Conservation (phyloP, 805 yeast species). For the Wickerhamia fluorescens region DNA sequence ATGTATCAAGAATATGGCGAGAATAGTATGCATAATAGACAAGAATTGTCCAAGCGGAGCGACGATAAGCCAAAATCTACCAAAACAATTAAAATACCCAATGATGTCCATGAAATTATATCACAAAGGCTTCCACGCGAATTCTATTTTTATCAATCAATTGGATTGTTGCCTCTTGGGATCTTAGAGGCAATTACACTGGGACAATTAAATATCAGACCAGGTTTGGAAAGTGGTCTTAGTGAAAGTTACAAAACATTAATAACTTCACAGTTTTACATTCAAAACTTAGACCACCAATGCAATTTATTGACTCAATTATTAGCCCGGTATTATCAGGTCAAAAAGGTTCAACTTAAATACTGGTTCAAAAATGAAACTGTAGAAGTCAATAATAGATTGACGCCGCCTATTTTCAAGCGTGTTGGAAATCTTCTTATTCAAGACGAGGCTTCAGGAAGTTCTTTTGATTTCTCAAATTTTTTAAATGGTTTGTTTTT, state of each 20-base stretch:
- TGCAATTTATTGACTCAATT: slow-evolving; percentile 63
- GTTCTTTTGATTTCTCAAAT: slow-evolving; percentile 16
- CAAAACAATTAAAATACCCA: slow-evolving; percentile 51
- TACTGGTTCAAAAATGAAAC: slow-evolving; percentile 47
- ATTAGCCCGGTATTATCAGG: slow-evolving; percentile 80
- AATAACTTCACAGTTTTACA: slow-evolving; percentile 37
- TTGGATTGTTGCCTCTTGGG: slow-evolving; percentile 64
- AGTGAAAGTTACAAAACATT: slow-evolving; percentile 53
- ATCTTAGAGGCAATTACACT: slow-evolving; percentile 60
- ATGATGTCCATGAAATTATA: slow-evolving; percentile 73
- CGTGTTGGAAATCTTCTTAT: slow-evolving; percentile 20
- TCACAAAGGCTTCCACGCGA: slow-evolving; percentile 86
- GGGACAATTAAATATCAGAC: slow-evolving; percentile 54
- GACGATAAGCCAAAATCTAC: slow-evolving; percentile 6
- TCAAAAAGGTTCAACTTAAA: slow-evolving; percentile 49
- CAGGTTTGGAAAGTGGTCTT: slow-evolving; percentile 60
- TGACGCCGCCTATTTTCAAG: slow-evolving; percentile 46
- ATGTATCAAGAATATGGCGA: slow-evolving; percentile 4
- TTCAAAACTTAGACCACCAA: slow-evolving; percentile 51
- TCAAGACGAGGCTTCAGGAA: slow-evolving; percentile 7
- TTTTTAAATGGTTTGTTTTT: slow-evolving; percentile 18
- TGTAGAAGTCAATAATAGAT: slow-evolving; percentile 43
- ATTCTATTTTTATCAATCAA: slow-evolving; percentile 68
- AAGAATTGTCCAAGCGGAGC: slow-evolving; percentile 5
- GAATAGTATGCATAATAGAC: slow-evolving; percentile 5